phyloP scores from a whole-genome alignment of 306 rosid genomes.

The Cicer cuneatum region DNA sequence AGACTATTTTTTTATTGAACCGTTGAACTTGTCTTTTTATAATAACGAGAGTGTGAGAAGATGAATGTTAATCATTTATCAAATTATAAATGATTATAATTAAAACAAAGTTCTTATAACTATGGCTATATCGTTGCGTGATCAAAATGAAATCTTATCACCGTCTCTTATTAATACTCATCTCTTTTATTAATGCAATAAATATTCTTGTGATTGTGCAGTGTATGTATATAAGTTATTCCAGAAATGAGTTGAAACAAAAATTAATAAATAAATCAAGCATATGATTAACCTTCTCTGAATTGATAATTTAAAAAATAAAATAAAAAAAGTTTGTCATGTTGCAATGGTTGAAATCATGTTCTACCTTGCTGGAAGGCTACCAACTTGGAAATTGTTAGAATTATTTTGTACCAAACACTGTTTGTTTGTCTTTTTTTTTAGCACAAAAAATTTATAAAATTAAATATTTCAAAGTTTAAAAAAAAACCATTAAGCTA shows the following conservation, averaged over 20 bases:
- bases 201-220: slow-evolving; percentile 26
- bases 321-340: not conserved
- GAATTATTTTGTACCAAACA: slow-evolving; percentile 8
- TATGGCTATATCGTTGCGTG: too few species aligned
- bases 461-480: not conserved
- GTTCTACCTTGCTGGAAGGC: slow-evolving; percentile 20
- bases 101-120: too few species aligned
- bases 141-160: too few species aligned
- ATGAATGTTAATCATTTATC: too few species aligned
- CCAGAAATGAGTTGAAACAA: slow-evolving; percentile 30
- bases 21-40: too few species aligned
- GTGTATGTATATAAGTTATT: slow-evolving; percentile 6
- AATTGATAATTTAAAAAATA: slow-evolving; percentile 1
- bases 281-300: slow-evolving; percentile 14
- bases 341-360: not conserved
- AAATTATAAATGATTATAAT: too few species aligned
- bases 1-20: too few species aligned
- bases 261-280: slow-evolving; percentile 2
- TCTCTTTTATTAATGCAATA: slow-evolving; percentile 10
- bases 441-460: not conserved
- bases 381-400: slow-evolving; percentile 40
- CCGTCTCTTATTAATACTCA: too few species aligned
- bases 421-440: not conserved
- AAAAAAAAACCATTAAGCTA: slow-evolving; percentile 5
- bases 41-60: too few species aligned